phyloP scores from a whole-genome alignment of 2,329 filamentous ascomycete genomes.

The Berkeleyomyces basicola region DNA sequence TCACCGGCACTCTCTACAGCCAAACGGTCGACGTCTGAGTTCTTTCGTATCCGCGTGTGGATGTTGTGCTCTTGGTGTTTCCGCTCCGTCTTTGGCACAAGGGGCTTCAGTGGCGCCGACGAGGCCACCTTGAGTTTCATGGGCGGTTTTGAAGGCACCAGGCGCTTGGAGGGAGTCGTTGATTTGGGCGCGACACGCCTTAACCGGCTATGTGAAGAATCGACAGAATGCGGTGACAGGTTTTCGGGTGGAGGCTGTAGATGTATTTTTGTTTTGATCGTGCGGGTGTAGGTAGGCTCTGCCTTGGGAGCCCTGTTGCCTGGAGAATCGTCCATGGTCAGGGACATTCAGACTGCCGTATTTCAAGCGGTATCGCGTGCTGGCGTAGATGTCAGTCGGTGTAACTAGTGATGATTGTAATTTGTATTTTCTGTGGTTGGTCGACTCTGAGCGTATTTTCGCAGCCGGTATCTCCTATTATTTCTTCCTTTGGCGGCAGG shows the following conservation, averaged over 20 bases:
- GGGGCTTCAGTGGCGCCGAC: conserved; percentile 12
- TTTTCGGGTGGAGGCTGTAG: conserved; percentile 1
- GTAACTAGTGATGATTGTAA: too few species aligned
- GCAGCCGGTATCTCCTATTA: not conserved
- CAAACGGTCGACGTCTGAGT: conserved; percentile 36
- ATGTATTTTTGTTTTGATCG: conserved; percentile 7
- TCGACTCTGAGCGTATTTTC: not conserved
- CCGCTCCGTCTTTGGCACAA: conserved; percentile 22
- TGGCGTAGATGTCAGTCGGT: not conserved
- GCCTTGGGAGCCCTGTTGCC: not conserved
- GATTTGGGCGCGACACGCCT: conserved; percentile 7
- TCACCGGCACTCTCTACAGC: conserved; percentile 42
- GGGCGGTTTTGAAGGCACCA: not conserved
- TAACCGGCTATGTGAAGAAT: conserved; percentile 10
- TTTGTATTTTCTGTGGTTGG: not conserved
- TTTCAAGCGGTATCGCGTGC: not conserved
- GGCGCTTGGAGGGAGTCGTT: not conserved
- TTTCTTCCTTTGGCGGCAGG: not conserved
- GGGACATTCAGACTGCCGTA: not conserved
- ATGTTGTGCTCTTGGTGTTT: conserved; percentile 25
- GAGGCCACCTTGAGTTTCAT: conserved; percentile 12
- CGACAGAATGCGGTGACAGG: conserved; percentile 6
- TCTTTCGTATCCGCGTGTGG: conserved; percentile 29
- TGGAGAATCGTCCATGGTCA: conserved; percentile 2
- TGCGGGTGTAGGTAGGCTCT: not conserved